These are phyloP conservation scores for Cupressus sempervirens DNA, from an alignment of 75 land plant genomes.

Conservation along the genomic window DNA sequence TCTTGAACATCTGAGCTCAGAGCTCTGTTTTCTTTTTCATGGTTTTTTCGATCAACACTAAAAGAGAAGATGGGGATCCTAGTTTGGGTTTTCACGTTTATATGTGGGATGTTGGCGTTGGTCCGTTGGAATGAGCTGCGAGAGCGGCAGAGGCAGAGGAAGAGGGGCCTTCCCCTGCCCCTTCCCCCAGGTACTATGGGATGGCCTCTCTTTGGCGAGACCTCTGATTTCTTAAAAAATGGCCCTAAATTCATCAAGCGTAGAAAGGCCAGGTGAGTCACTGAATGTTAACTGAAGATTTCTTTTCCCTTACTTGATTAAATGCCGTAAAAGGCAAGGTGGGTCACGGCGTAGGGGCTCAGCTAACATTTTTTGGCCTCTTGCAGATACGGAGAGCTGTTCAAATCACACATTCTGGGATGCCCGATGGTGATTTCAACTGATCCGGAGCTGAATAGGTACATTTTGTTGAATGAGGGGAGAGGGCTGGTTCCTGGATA, in stretches of 20 bases:
- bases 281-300: not conserved
- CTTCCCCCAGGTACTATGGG: conserved; percentile 87
- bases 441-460: conserved; percentile 70
- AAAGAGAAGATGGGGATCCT: not conserved
- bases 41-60: too few species aligned
- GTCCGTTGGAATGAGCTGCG: conserved; percentile 50
- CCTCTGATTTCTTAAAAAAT: conserved; percentile 48
- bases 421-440: conserved; percentile 56
- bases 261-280: conserved; percentile 40
- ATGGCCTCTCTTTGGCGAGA: conserved; percentile 84
- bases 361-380: conserved; percentile 11
- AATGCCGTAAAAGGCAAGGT: too few species aligned
- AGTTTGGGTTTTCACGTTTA: not conserved
- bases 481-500: conserved; percentile 68
- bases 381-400: conserved; percentile 56
- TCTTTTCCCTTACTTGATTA: not conserved
- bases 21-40: too few species aligned
- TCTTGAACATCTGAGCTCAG: too few species aligned
- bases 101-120: conserved; percentile 21
- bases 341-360: too few species aligned
- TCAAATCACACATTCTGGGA: conserved; percentile 57
- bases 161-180: not conserved
- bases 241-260: conserved; percentile 52
- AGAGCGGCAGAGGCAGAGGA: conserved; percentile 30
- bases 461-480: conserved; percentile 53